Percentiles rank a stretch among this genome's conserved stretches.
Evolutionary conservation across 805 yeast genomes (phyloP).

Genomic region (Wickerhamiella hasegawae): DNA sequence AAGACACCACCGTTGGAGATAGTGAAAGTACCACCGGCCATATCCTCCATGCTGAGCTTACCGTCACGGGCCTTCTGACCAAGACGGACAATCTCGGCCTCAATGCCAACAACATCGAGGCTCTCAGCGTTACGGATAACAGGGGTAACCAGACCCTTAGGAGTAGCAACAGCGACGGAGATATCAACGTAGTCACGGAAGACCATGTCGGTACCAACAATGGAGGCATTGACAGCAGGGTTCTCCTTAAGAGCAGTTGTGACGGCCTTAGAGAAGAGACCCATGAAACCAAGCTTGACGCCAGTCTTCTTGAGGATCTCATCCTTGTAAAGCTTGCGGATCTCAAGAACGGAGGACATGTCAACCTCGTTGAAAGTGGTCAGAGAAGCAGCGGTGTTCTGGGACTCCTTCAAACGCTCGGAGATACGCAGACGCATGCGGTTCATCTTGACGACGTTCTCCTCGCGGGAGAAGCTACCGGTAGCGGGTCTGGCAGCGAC

Average conservation of each 20-base stretch:
- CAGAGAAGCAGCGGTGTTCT: conserved; percentile 94
- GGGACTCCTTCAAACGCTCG: conserved; percentile 97
- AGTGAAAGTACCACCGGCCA: conserved; percentile 99
- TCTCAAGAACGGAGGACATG: conserved; percentile 79
- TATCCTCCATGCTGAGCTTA: conserved; percentile 89
- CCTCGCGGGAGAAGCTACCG: conserved; percentile 46
- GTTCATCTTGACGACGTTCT: conserved; percentile 93
- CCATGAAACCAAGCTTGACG: conserved; percentile 96
- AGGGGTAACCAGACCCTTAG: conserved; percentile 97
- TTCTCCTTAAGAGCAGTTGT: conserved; percentile 85
- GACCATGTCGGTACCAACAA: conserved; percentile 59
- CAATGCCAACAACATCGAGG: conserved; percentile 72
- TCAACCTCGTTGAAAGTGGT: conserved; percentile 98
- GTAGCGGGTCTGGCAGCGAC: conserved; percentile 20
- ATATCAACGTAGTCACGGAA: conserved; percentile 94
- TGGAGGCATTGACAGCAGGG: conserved; percentile 91
- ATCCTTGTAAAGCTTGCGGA: conserved; percentile 94
- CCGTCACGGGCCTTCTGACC: conserved; percentile 95
- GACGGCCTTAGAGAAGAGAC: conserved; percentile 88
- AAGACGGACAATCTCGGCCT: conserved; percentile 63
- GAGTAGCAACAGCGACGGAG: conserved; percentile 95
- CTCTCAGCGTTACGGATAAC: conserved; percentile 95
- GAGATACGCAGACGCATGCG: conserved; percentile 98
- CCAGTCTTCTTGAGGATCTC: conserved; percentile 89
- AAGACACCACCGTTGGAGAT: conserved; percentile 98